Conservation (phyloP, 2,329 filamentous ascomycete species). For the Decorospora gaudefroyi region DNA sequence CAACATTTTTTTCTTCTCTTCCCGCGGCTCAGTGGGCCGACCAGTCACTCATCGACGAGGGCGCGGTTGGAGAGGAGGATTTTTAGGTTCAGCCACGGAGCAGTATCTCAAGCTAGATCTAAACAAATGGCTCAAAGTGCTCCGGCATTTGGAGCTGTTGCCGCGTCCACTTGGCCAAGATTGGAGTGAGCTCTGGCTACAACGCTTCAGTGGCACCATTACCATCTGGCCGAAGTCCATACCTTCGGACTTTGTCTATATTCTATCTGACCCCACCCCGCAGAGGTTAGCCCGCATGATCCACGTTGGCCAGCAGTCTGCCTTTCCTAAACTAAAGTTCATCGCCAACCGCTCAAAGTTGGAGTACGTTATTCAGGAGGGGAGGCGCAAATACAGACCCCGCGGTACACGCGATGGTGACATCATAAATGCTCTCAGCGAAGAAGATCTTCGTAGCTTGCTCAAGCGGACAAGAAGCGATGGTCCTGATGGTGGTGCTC, state of each 20-base stretch:
- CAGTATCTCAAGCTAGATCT: slow-evolving; percentile 96
- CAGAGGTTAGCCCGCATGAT: slow-evolving; percentile 83
- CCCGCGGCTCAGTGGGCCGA: slow-evolving; percentile 84
- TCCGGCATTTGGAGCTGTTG: slow-evolving; percentile 88
- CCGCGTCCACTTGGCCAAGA: slow-evolving; percentile 91
- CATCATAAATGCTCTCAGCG: slow-evolving; percentile 49
- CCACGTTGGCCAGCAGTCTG: slow-evolving; percentile 82
- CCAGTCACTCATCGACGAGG: slow-evolving; percentile 93
- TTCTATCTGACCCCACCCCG: slow-evolving; percentile 80
- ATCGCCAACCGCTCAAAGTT: slow-evolving; percentile 84
- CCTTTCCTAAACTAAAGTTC: slow-evolving; percentile 91
- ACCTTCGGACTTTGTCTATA: slow-evolving; percentile 79
- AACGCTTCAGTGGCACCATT: slow-evolving; percentile 90
- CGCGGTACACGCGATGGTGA: slow-evolving; percentile 39
- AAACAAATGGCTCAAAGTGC: slow-evolving; percentile 95
- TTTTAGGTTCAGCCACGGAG: slow-evolving; percentile 87
- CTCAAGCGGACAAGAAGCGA: slow-evolving; percentile 41
- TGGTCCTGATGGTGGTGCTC: slow-evolving; percentile 10
- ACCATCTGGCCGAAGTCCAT: slow-evolving; percentile 92
- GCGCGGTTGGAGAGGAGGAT: slow-evolving; percentile 93
- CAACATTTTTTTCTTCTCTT: slow-evolving; percentile 98
- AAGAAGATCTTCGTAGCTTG: slow-evolving; percentile 53
- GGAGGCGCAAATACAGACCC: slow-evolving; percentile 52
- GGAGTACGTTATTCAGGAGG: slow-evolving; percentile 68
- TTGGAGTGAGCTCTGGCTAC: slow-evolving; percentile 95